Evolutionary conservation across 805 yeast genomes (phyloP), one percentile per base, ranked within the genome.

Genomic region (Pichia insulana): DNA sequence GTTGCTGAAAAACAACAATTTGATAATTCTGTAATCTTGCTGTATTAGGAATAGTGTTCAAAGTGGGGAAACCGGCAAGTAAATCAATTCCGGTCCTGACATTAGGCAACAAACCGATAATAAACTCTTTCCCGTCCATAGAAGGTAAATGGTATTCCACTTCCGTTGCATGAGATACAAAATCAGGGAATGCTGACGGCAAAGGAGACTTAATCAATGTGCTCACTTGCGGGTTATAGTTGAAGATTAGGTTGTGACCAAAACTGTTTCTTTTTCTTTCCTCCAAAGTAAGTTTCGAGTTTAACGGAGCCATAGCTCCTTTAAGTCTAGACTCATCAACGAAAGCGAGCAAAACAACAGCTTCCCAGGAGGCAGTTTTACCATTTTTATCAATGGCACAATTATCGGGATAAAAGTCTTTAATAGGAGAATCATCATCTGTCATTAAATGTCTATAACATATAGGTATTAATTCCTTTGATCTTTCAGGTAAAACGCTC

Each of bases 401-500:
- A 46, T 85, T 86, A 44, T 73, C 71, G 2, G 98, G 98, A 58
- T 92, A 92, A 55, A 87, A 88, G 54, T 88, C 97, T 43, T 73
- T 72, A 50, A 92, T 87, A 22, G 96, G 95, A 7, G 97, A 89
- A 36, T 71, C 70, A 36, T 78, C 79, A 45, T 89, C 95, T 12
- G 80, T 78, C 96, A 92, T 89, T 49, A 92, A 69, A 3, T 80
- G 73, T 61, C 95, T 76, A 60, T 83, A 83, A 16, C 77, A 76
- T 7, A 69, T 59, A 1, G 98, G 97, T 56, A 92, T 78, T 51
- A 92, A 72, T 36, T 70, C 68, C 41, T 74, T 77, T 4, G 97
- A 88, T 68, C 97, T 78, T 18, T 90, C 96, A 1, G 98, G 98
- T 50, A 92, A 69, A 18, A 92, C 98, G 16, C 96, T 90, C 98